Evolutionary conservation across 2,329 filamentous ascomycete species (phyloP).

Genomic region (Tricladium varicosporioides): DNA sequence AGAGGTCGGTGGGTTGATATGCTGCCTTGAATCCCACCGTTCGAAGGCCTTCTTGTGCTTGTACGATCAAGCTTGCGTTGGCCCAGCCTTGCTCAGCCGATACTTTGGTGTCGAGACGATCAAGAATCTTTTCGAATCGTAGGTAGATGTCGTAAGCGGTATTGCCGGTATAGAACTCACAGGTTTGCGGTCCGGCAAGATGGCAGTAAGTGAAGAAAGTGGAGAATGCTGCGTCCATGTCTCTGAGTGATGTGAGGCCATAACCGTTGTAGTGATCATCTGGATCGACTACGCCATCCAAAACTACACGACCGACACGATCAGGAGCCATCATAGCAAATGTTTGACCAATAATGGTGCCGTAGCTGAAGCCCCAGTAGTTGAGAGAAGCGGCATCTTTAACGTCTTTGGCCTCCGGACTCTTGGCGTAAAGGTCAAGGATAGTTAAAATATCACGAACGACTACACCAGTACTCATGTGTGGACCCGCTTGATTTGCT

Average conservation of each 20-base stretch:
- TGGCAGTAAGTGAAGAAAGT: constrained; percentile 27
- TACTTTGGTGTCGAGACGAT: background rate
- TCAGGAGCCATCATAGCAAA: constrained; percentile 43
- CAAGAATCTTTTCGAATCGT: background rate
- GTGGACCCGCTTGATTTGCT: background rate
- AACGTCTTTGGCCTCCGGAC: background rate
- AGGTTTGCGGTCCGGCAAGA: constrained; percentile 31
- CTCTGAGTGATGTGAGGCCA: constrained; percentile 40
- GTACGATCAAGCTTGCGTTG: background rate
- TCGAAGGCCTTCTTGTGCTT: background rate
- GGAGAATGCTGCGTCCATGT: constrained; percentile 24
- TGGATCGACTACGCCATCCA: constrained; percentile 22
- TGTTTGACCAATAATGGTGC: constrained; percentile 37
- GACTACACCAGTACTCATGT: constrained; percentile 8
- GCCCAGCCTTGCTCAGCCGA: background rate
- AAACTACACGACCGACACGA: constrained; percentile 39
- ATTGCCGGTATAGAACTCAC: constrained; percentile 17
- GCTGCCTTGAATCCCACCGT: background rate
- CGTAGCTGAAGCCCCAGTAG: constrained; percentile 50
- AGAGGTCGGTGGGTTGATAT: background rate
- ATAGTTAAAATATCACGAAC: constrained; percentile 1
- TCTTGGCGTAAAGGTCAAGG: constrained; percentile 1
- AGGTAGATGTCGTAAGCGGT: background rate
- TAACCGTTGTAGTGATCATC: constrained; percentile 22
- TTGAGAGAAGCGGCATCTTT: constrained; percentile 23